phyloP scores from a whole-genome alignment of 1,284 basidiomycete genomes.

The Anthracocystis setariae region DNA sequence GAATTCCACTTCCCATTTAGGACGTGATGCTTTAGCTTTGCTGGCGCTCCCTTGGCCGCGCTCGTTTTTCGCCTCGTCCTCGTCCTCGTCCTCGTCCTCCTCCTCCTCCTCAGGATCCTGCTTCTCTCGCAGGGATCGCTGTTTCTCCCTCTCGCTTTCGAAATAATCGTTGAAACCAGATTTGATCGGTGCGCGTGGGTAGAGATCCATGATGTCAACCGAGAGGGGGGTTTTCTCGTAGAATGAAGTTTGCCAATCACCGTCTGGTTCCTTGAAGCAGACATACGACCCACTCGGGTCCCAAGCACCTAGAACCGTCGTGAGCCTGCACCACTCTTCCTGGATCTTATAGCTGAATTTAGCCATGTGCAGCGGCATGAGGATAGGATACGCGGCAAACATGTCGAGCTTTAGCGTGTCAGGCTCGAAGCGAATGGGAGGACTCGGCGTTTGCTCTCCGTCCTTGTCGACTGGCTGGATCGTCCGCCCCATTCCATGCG shows the following conservation, averaged over 20 bases:
- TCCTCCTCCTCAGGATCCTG: background rate
- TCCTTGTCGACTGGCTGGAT: conserved; percentile 27
- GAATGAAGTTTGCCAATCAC: conserved; percentile 35
- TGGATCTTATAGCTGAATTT: conserved; percentile 31
- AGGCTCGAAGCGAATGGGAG: conserved; percentile 34
- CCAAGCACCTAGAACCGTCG: conserved; percentile 41
- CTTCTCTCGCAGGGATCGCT: conserved; percentile 10
- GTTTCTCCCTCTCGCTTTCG: conserved; percentile 13
- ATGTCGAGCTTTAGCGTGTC: conserved; percentile 41
- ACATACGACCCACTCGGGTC: conserved; percentile 26
- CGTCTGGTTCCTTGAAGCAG: conserved; percentile 36
- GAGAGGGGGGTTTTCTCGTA: conserved; percentile 7
- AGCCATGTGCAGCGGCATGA: conserved; percentile 47
- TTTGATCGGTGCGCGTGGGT: conserved; percentile 28
- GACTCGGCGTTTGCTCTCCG: conserved; percentile 20
- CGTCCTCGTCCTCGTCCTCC: conserved; percentile 3
- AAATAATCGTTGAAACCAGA: conserved; percentile 28
- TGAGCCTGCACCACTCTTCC: conserved; percentile 17
- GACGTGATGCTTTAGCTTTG: background rate
- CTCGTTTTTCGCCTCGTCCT: too few species aligned
- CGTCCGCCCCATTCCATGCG: conserved; percentile 22
- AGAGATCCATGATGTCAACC: conserved; percentile 29
- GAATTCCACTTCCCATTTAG: conserved; percentile 17
- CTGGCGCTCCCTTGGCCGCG: too few species aligned
- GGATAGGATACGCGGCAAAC: conserved; percentile 43